Conservation (phyloP, 106 monocot genomes). For the Allium sativum region DNA sequence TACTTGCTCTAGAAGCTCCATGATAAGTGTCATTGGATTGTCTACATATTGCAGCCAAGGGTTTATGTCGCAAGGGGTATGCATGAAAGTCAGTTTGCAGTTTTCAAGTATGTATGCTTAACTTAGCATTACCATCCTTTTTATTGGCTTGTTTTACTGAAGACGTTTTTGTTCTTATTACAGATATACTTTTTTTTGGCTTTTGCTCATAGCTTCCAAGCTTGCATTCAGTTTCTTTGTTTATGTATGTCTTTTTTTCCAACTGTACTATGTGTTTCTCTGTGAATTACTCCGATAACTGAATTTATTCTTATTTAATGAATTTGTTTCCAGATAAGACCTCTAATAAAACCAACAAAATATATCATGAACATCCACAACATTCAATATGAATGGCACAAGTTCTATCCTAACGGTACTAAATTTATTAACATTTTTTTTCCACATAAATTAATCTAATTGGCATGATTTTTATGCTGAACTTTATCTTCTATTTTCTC, state of each 20-base stretch:
- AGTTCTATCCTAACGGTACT: slow-evolving; percentile 90
- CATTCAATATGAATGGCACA: slow-evolving; percentile 86
- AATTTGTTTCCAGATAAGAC: slow-evolving; percentile 50
- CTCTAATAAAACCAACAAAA: slow-evolving; percentile 87
- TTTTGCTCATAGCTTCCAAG: slow-evolving; percentile 73
- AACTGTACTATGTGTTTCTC: slow-evolving; percentile 1
- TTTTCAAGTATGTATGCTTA: slow-evolving; percentile 65
- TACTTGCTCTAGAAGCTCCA: neutral
- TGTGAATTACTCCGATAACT: neutral
- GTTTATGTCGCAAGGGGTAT: slow-evolving; percentile 96
- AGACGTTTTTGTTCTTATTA: slow-evolving; percentile 11
- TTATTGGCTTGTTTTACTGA: neutral
- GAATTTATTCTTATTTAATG: too few relatives aligned
- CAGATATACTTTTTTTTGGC: slow-evolving; percentile 97
- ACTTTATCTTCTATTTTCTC: slow-evolving; percentile 15
- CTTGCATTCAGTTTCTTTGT: slow-evolving; percentile 80
- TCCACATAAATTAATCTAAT: neutral
- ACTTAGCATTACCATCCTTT: neutral
- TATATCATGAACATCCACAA: slow-evolving; percentile 83
- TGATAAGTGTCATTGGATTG: neutral
- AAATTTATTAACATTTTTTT: neutral
- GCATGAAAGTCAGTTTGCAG: slow-evolving; percentile 97
- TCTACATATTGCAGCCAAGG: slow-evolving; percentile 52
- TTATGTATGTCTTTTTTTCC: slow-evolving; percentile 33
- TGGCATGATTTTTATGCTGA: slow-evolving; percentile 6